A percentile compares a stretch with the other conserved stretches of the same genome.
Conservation (phyloP, 441 rosid species). For the Bruguiera hainesii region DNA sequence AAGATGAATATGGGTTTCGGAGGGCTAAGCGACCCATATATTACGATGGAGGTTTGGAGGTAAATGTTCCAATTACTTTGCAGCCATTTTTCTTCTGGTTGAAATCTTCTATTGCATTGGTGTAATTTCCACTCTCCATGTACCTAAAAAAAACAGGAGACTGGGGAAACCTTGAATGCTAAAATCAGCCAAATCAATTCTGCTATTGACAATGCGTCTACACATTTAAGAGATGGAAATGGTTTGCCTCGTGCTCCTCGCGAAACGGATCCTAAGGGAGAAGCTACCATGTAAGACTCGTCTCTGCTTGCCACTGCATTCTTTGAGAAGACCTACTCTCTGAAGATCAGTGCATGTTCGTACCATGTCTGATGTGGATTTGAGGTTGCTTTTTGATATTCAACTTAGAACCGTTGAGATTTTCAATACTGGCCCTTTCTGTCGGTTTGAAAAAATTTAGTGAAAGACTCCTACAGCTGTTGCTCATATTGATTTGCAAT, state of each 20-base stretch:
- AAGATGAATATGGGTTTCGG: constrained; percentile 76
- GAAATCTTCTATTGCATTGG: not conserved
- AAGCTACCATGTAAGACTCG: constrained; percentile 48
- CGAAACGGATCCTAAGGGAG: constrained; percentile 64
- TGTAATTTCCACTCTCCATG: constrained; percentile 1
- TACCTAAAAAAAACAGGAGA: constrained; percentile 45
- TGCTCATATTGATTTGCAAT: not conserved
- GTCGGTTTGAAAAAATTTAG: not conserved
- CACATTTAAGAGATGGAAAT: constrained; percentile 72
- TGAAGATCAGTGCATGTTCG: constrained; percentile 8
- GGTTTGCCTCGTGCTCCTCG: constrained; percentile 34
- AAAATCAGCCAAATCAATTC: constrained; percentile 83
- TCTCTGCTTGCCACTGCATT: constrained; percentile 10
- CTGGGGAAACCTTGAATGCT: constrained; percentile 75
- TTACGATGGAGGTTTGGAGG: constrained; percentile 87
- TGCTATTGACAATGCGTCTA: constrained; percentile 83
- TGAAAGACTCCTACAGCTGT: not conserved
- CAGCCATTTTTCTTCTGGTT: not conserved
- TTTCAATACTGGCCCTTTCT: not conserved
- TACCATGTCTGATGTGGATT: not conserved
- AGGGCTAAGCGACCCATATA: constrained; percentile 62
- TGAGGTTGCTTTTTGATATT: constrained; percentile 16
- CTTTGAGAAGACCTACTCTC: not conserved
- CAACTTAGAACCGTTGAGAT: constrained; percentile 4
- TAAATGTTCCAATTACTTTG: constrained; percentile 11